These are phyloP conservation scores for Colletotrichum kahawae DNA, from an alignment of 2,329 filamentous ascomycete species.

Conservation along the genomic window DNA sequence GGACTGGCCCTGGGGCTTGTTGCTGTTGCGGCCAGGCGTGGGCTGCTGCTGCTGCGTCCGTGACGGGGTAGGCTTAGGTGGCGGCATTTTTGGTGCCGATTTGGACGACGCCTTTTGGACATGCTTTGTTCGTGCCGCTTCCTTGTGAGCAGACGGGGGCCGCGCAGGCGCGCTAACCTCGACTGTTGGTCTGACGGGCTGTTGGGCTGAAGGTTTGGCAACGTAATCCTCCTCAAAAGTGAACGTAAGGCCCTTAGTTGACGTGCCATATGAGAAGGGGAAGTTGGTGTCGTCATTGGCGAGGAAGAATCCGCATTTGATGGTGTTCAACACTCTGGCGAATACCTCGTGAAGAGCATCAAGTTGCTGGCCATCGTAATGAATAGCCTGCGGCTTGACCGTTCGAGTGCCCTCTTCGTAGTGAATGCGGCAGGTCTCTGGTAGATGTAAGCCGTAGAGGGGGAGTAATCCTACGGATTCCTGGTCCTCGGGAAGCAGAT, in stretches of 20 bases:
- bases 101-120: not conserved
- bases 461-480: slow-evolving; percentile 49
- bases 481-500: slow-evolving; percentile 58
- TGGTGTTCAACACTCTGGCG: slow-evolving; percentile 53
- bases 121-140: not conserved
- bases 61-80: not conserved
- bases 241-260: slow-evolving; percentile 10
- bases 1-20: not conserved
- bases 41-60: not conserved
- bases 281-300: slow-evolving; percentile 37
- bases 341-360: slow-evolving; percentile 23
- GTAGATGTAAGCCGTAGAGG: slow-evolving; percentile 42
- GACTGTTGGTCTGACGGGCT: not conserved
- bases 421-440: slow-evolving; percentile 44
- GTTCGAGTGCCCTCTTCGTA: slow-evolving; percentile 34
- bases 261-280: slow-evolving; percentile 11
- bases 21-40: slow-evolving; percentile 1
- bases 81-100: not conserved
- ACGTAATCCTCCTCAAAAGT: slow-evolving; percentile 8
- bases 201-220: not conserved
- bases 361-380: slow-evolving; percentile 21
- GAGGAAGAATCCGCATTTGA: slow-evolving; percentile 54
- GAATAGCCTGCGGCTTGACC: slow-evolving; percentile 46
- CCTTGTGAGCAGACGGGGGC: not conserved
- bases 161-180: not conserved